Base-by-base conservation (phyloP, 192 early-diverging fungal genomes). In the Coemansia sp. region DNA sequence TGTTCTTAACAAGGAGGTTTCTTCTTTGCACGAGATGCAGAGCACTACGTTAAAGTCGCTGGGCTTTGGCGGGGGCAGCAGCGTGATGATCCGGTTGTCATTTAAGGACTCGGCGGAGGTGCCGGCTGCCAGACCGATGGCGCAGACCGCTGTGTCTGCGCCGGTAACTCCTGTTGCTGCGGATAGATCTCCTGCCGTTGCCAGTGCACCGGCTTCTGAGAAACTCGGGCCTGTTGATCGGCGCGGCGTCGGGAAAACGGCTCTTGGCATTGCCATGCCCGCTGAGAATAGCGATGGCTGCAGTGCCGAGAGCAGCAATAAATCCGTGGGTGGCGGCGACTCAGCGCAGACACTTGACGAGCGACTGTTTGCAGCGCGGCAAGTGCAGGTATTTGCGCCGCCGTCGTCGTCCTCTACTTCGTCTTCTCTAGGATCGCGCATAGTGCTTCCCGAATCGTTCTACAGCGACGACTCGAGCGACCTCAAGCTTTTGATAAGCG, bases 381-480 rank as follows among this genome's bases (percentile, higher is more conserved):
- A 71, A 34, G 45, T 82, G 10, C 67, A 62, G 22, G 79, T 90
- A 4, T 90, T 82, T 65, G 66, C 67, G 13, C 80, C 85, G 0
- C 86, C 85, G 42, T 42, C 83, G 1, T 66, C 75, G 8, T 65
- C 66, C 14, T 27, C 74, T 0, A 58, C 61, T 0, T 55, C 75
- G 3, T n/a, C n/a, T n/a, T n/a, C n/a, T n/a, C 60, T 72, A 10
- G 65, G 72, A 6, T 70, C 73, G 24, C 76, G 68, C 9, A 39
- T 92, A 58, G 88, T 90, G 20, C 74, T 95, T 13, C 94, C 95
- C 1, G 92, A 92, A 27, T 88, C 91, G 22, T 96, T 95, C 71
- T 98, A 93, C 81, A 84, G 90, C 47, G 65, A 92, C 8, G 73
- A 93, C 0, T 42, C 86, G 6, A 72, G 83, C 53, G 94, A 98